Base-by-base conservation (phyloP, 192 early-diverging fungal species). In the Coemansia sp. region DNA sequence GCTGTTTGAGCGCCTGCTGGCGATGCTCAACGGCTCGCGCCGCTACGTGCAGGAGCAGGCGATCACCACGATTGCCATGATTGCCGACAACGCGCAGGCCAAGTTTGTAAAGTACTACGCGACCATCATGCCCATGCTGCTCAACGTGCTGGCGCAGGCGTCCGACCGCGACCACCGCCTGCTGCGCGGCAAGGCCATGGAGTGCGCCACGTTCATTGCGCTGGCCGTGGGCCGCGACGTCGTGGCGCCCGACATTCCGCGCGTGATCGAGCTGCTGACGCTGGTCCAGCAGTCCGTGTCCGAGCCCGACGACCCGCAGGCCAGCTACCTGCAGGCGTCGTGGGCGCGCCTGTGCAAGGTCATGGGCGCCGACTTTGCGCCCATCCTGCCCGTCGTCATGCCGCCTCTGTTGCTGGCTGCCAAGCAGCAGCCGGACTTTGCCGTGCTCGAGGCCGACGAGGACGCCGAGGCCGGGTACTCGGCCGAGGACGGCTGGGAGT, bases 1-100 rank as follows among this genome's bases (percentile, higher is more conserved):
- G 54, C 89, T 99, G 69, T 90, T 99, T 60, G 83, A 89, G 64
- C 88, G 86, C 38, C 86, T 98, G 50, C 65, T 95, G 67, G 72
- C 85, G 11, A 87, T 99, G 58, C 82, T 98, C 51, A 88, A 87
- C 73, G 90, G 88, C 21, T 77, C 80, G 19, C 91, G 89, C 71
- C 92, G 86, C 28, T 99, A 95, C 73, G 93, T 97, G 43, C 98
- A 98, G 77, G 96, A 99, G 74, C 96, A 99, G 79, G 95, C 95
- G 28, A 91, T 99, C 62, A 98, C 98, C 24, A 92, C 95, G 16
- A 92, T 99, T 58, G 95, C 96, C 47, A 95, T 93, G 1, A 89
- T 98, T 23, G 98, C 96, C 3, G 95, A 98, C 70, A 91, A 89
- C 52, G 93, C 96, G n/a, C 90, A 91, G 67, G 88, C 89, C 53